Base-by-base conservation (phyloP, 306 rosid species). In the Sechiopsis laciniata region DNA sequence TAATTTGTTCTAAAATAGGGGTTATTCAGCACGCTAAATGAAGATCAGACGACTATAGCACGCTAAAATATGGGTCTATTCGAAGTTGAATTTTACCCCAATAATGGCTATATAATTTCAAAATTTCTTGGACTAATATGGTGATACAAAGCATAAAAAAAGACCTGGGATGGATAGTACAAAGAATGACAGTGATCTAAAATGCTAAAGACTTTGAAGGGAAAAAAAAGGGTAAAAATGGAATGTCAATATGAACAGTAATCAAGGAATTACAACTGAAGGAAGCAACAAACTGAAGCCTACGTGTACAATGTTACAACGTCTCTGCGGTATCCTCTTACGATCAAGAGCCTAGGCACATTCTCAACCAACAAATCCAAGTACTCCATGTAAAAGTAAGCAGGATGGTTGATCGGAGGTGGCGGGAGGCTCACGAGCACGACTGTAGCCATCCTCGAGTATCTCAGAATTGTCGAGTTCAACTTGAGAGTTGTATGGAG, bases 361-460 rank as follows among this genome's bases (percentile, higher is more conserved):
- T 91, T 95, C 84, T 95, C 99, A 78, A 95, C 92, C 87, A 95
- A 91, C 80, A 91, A 80, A 87, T 95, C 99, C 97, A 95, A 89
- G 81, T 95, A 95, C 78, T 95, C 99, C 99, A 95, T 91, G 71
- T 95, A 95, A 83, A 95, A 88, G 69, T 91, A 95, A 8, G 84
- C 82, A 0, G 99, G 99, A 78, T 95, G 99, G 82, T 88, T 84
- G 55, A 84, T 11, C 5, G 99, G 99, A 11, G 99, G 99, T 3
- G 99, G 99, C 15, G 99, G 99, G 54, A 95, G 81, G 78, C 99
- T 95, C 70, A 95, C 95, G 7, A 95, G 88, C 32, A 95, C 99
- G 21, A 95, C 99, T 2, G 99, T 91, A 32, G 99, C 99, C 99
- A 95, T 91, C 85, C 97, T 91, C 2, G 99, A 95, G 85, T 95